A percentile compares a stretch with the other conserved stretches of the same genome.
Evolutionary conservation across 2,329 filamentous ascomycete genomes (phyloP).

Genomic region (Fusarium secorum): DNA sequence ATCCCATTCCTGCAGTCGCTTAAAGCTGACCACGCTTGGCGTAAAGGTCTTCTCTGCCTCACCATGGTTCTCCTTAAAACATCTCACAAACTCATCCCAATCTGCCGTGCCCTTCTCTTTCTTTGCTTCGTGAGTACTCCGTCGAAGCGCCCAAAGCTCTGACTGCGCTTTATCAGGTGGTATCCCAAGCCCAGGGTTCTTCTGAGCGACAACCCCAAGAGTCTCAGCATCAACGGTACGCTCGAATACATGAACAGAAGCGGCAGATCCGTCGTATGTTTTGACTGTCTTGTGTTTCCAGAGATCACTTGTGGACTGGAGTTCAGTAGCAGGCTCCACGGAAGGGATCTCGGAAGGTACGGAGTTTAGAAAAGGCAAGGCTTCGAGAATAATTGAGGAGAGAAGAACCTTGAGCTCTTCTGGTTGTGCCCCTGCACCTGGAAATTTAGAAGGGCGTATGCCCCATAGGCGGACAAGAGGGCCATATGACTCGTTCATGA

Average conservation of each 20-base stretch:
- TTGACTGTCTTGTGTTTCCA: conserved; percentile 63
- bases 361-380: conserved; percentile 64
- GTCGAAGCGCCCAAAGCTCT: conserved; percentile 71
- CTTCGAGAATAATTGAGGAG: conserved; percentile 62
- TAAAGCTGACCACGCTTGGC: conserved; percentile 47
- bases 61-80: conserved; percentile 61
- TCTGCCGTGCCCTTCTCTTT: conserved; percentile 61
- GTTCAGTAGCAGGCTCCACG: conserved; percentile 30
- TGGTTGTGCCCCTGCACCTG: conserved; percentile 48
- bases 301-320: conserved; percentile 25
- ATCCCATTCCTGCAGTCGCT: conserved; percentile 55
- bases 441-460: conserved; percentile 57
- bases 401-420: conserved; percentile 61
- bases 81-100: conserved; percentile 69
- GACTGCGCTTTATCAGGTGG: conserved; percentile 30
- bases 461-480: conserved; percentile 64
- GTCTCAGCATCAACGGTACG: conserved; percentile 56
- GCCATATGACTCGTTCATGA: conserved; percentile 46
- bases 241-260: conserved; percentile 62
- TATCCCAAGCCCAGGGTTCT: conserved; percentile 43
- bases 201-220: conserved; percentile 50
- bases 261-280: conserved; percentile 56
- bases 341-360: conserved; percentile 53
- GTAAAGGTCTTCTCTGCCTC: conserved; percentile 53
- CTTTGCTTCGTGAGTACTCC: conserved; percentile 66